These are phyloP conservation scores for Cercospora zeae-maydis DNA, from an alignment of 2,329 filamentous ascomycete species.

Conservation along the genomic window DNA sequence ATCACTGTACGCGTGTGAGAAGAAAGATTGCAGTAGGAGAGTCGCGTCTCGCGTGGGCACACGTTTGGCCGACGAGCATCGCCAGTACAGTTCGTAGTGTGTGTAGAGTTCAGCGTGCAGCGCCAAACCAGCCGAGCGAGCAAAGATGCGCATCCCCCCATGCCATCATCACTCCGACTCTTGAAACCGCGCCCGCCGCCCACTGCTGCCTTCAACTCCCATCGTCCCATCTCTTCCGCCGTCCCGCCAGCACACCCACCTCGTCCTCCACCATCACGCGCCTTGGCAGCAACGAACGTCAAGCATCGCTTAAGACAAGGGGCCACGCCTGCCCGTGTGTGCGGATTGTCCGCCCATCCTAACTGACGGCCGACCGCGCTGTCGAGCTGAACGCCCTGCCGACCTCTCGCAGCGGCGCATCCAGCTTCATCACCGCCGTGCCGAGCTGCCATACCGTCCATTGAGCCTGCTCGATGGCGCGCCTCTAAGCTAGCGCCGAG, in stretches of 20 bases:
- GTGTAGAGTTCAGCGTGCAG: constrained; percentile 3
- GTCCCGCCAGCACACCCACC: constrained; percentile 2
- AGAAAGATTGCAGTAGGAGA: no score
- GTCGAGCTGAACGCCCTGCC: not conserved
- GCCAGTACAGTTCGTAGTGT: not conserved
- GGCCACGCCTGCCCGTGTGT: constrained; percentile 3
- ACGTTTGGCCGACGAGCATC: not conserved
- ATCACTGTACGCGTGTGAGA: not conserved
- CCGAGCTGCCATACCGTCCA: not conserved
- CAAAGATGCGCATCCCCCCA: not conserved
- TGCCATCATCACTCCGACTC: not conserved
- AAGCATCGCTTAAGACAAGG: constrained; percentile 7
- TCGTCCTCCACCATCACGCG: constrained; percentile 6
- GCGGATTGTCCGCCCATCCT: constrained; percentile 1
- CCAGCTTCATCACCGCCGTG: constrained; percentile 1
- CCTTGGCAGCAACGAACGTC: constrained; percentile 6
- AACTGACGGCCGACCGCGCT: not conserved
- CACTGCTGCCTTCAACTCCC: not conserved
- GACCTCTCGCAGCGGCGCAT: not conserved
- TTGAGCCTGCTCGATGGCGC: constrained; percentile 15
- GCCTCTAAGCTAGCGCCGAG: not conserved
- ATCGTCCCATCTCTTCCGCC: not conserved
- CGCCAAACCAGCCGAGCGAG: constrained; percentile 1
- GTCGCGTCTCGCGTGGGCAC: not conserved
- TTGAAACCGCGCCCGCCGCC: not conserved